Evolutionary conservation across 2,329 filamentous ascomycete species (phyloP).

Genomic region (Paramyrothecium roridum): DNA sequence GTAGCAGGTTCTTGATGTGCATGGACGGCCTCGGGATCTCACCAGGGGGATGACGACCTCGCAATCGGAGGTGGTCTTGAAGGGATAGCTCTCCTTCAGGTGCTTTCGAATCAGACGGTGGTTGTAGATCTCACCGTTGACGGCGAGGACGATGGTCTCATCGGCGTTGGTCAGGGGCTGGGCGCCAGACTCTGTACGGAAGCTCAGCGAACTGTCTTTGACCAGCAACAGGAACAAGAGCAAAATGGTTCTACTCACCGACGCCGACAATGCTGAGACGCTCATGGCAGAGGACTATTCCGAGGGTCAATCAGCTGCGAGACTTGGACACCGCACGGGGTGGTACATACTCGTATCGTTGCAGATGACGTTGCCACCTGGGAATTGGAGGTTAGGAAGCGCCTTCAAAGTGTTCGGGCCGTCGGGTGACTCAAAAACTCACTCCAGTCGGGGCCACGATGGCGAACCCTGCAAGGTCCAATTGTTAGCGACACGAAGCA

Average conservation of each 20-base stretch:
- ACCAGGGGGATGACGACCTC: conserved; percentile 98
- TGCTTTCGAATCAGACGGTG: conserved; percentile 90
- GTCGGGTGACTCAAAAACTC: conserved; percentile 39
- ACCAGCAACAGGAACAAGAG: too few species aligned
- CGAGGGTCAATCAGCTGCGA: conserved; percentile 19
- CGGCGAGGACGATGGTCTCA: conserved; percentile 81
- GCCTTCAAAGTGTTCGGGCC: not conserved
- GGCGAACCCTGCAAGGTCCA: conserved; percentile 60
- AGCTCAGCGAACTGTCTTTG: conserved; percentile 10
- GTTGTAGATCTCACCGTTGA: conserved; percentile 99
- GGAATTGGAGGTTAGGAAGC: conserved; percentile 23
- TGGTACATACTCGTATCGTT: conserved; percentile 81
- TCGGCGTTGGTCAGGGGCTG: conserved; percentile 94
- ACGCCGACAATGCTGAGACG: conserved; percentile 96
- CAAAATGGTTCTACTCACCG: conserved; percentile 53
- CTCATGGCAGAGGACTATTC: conserved; percentile 87
- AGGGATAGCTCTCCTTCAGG: conserved; percentile 81
- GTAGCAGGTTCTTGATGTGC: conserved; percentile 8
- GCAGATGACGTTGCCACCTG: conserved; percentile 82
- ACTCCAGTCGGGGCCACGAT: conserved; percentile 99
- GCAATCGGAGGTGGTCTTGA: conserved; percentile 98
- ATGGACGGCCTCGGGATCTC: conserved; percentile 26
- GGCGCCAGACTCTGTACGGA: conserved; percentile 75
- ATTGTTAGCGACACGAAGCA: conserved; percentile 9
- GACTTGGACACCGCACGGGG: conserved; percentile 2